Evolutionary conservation across 768 basidiomycete genomes (phyloP).

Genomic region (Lactifluus echinatus): DNA sequence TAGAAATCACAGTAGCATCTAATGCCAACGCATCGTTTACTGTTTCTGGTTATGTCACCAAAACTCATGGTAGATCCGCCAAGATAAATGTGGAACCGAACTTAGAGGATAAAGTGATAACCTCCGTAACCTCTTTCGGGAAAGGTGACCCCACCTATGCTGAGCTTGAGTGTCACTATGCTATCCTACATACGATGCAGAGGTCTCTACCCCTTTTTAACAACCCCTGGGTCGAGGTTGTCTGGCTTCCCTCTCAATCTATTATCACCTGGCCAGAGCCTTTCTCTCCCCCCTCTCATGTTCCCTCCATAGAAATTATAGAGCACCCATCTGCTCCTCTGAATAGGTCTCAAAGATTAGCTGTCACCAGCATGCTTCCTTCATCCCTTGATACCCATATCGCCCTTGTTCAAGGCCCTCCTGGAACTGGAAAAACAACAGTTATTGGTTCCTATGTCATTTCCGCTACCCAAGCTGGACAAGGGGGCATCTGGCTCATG

Average conservation of each 20-base stretch:
- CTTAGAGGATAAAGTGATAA: slow-evolving; percentile 27
- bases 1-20: slow-evolving; percentile 23
- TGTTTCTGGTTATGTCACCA: slow-evolving; percentile 20
- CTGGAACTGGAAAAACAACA: slow-evolving; percentile 28
- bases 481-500: slow-evolving; percentile 59
- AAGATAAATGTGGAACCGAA: slow-evolving; percentile 21
- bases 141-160: slow-evolving; percentile 50
- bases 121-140: slow-evolving; percentile 41
- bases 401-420: slow-evolving; percentile 29
- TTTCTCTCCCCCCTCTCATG: slow-evolving; percentile 22
- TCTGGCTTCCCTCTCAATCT: slow-evolving; percentile 28
- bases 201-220: slow-evolving; percentile 25
- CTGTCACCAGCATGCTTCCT: slow-evolving; percentile 33
- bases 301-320: slow-evolving; percentile 19
- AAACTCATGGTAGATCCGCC: slow-evolving; percentile 19
- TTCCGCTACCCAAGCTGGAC: slow-evolving; percentile 24
- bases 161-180: slow-evolving; percentile 34
- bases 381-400: slow-evolving; percentile 29
- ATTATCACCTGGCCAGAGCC: slow-evolving; percentile 33
- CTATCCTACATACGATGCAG: slow-evolving; percentile 32
- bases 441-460: slow-evolving; percentile 29
- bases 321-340: slow-evolving; percentile 26
- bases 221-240: slow-evolving; percentile 33
- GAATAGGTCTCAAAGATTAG: slow-evolving; percentile 33
- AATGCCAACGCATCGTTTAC: slow-evolving; percentile 22